phyloP scores from a whole-genome alignment of 2,329 filamentous ascomycete species.

The Hyphodiscus sp. region DNA sequence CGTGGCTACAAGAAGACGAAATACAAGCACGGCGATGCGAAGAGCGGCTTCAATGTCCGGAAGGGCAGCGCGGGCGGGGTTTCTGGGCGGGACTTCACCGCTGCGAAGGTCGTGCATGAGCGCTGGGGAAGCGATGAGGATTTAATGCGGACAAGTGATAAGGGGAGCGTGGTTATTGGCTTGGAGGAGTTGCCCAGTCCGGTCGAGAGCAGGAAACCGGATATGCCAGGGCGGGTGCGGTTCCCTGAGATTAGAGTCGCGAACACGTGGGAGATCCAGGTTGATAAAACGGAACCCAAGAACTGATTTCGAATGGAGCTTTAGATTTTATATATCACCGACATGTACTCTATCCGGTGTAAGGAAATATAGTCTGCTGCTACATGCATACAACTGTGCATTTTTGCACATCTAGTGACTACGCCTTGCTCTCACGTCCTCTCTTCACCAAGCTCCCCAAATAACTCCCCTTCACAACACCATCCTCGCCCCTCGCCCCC shows the following conservation, averaged over 20 bases:
- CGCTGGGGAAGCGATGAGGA: slow-evolving; percentile 87
- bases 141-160: slow-evolving; percentile 69
- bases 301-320: neutral
- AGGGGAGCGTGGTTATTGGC: slow-evolving; percentile 3
- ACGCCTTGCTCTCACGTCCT: neutral
- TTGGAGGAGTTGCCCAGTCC: slow-evolving; percentile 2
- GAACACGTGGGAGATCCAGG: slow-evolving; percentile 21
- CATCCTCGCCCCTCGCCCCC: slow-evolving; percentile 11
- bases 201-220: slow-evolving; percentile 7
- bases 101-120: neutral
- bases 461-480: slow-evolving; percentile 14
- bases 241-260: slow-evolving; percentile 25
- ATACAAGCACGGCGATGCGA: slow-evolving; percentile 45
- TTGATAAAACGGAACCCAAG: slow-evolving; percentile 3
- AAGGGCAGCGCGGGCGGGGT: slow-evolving; percentile 39
- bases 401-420: neutral
- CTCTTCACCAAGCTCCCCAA: slow-evolving; percentile 7
- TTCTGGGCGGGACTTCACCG: slow-evolving; percentile 29
- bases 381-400: neutral
- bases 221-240: slow-evolving; percentile 29
- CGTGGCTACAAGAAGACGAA: slow-evolving; percentile 83
- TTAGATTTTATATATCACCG: neutral
- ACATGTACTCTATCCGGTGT: neutral
- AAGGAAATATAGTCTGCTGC: neutral
- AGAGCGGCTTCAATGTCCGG: slow-evolving; percentile 33